Evolutionary conservation across 2,329 filamentous ascomycete species (phyloP), one percentile per base, ranked within the genome.

Genomic region (Microsporum audouinii): DNA sequence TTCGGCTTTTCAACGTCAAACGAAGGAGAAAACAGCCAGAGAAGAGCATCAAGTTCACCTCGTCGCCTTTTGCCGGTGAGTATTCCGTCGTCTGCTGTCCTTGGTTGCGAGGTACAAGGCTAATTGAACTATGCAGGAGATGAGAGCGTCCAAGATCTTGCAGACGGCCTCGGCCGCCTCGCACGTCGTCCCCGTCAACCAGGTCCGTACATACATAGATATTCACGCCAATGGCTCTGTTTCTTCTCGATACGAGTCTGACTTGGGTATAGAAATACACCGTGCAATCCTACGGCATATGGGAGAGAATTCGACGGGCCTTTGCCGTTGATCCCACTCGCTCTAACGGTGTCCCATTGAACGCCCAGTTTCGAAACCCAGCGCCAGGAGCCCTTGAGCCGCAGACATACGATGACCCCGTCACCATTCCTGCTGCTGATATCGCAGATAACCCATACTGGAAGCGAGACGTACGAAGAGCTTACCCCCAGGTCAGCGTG

Each of bases 361-460:
- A 97, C 82, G 86, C 91, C 45, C 87, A 91, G 79, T 96, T 84
- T 83, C 91, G 94, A 69, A 87, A 89, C 77, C 94, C 94, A 63
- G 77, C 91, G 57, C 94, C 88, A 7, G 90, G 88, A 66, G 80
- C 79, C 66, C 79, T 84, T 69, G 85, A 89, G 69, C 88, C 89
- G 39, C 77, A 82, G 61, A 75, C 75, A 63, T 94, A 92, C 78
- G 84, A 88, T 73, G 90, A 95, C 73, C 88, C 89, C 27, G 88
- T 92, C 63, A 95, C 89, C 12, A 63, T 87, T 0, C 90, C 90
- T n/a, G 88, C 90, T 1, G 89, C 82, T 67, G 90, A 95, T 73
- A 86, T 95, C 69, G 90, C 90, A 69, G 89, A 92, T 75, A 95
- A 95, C 78, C 85, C 90, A 41, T 95, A 96, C 80, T 99, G 91